A percentile compares a stretch with the other conserved stretches of the same genome.
phyloP scores from a whole-genome alignment of 2,329 filamentous ascomycete genomes.

The Phialophora expanda region DNA sequence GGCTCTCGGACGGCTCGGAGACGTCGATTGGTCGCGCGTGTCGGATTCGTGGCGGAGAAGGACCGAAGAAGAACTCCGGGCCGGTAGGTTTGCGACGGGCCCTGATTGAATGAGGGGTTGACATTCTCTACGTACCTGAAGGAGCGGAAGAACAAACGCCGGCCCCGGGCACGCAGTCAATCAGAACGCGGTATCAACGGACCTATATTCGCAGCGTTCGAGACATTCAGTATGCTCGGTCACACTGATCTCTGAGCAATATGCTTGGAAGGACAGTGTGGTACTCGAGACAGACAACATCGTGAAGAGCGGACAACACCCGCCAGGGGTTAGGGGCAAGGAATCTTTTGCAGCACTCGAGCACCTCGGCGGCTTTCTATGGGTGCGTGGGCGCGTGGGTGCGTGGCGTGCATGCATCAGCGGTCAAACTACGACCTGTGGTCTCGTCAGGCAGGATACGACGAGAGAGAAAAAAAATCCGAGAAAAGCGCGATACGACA shows the following conservation, averaged over 20 bases:
- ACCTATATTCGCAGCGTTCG: not conserved
- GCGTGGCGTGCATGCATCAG: no score
- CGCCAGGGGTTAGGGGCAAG: no score
- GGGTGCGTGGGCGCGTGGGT: no score
- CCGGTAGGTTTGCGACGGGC: conserved; percentile 31
- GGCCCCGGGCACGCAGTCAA: not conserved
- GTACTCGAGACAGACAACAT: not conserved
- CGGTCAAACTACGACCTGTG: no score
- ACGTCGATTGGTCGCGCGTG: conserved; percentile 38
- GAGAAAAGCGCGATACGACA: no score
- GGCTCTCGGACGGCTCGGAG: conserved; percentile 38
- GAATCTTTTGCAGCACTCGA: no score
- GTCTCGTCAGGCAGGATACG: no score
- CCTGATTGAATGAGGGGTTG: conserved; percentile 1
- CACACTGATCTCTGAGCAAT: not conserved
- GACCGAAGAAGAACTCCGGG: conserved; percentile 32
- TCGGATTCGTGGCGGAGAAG: conserved; percentile 32
- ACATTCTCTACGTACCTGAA: not conserved
- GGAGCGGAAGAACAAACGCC: not conserved
- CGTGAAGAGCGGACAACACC: no score
- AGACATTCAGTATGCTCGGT: not conserved
- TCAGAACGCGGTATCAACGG: not conserved
- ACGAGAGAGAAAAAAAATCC: no score
- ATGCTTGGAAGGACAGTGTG: not conserved
- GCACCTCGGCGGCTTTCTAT: no score